Evolutionary conservation across 2,329 filamentous ascomycete genomes (phyloP), one percentile per base, ranked within the genome.

Genomic region (Sphaerulina musiva): DNA sequence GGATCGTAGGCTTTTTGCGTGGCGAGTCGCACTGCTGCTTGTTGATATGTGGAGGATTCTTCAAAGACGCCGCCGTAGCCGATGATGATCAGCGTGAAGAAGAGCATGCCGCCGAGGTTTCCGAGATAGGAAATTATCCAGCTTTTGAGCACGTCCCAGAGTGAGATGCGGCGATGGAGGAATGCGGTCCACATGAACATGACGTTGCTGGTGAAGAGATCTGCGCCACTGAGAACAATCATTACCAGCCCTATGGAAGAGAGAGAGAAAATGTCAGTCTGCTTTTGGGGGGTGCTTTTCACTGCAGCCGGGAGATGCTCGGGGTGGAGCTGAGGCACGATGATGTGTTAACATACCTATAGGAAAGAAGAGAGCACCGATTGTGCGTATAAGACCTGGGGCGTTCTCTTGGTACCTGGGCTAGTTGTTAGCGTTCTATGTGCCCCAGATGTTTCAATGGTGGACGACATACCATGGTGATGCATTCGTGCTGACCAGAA

Each of bases 1-100:
- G 78, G 77, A 0, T 66, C 71, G 4, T 78, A 64, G 54, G 74
- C 75, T 54, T 80, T 81, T 32, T 72, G 70, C 6, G 69, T 75
- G 0, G 76, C 74, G 41, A 76, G 76, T 2, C 68, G 63, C n/a
- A 76, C 70, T 1, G 74, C 75, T 48, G 74, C 68, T 0, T 70
- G 67, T 48, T 67, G 70, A 62, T 76, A 80, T 0, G 73, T 72
- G 6, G 50, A 40, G 0, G 72, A 69, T 3, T 70, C 61, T 12
- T 58, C 53, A 49, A 68, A 64, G 14, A 67, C 59, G 43, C 62
- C 65, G 2, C 62, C 64, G 43, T 66, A 65, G n/a, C 64, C 64
- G 12, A 55, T 59, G 44, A 68, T 65, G 48, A 68, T 60, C 23
- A 51, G 59, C 44, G 64, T 58, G 55, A 67, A 59, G 57, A 68